A percentile compares a stretch with the other conserved stretches of the same genome.
Evolutionary conservation across 345 rosid species (phyloP).

Genomic region (Eucalyptus microcorys): DNA sequence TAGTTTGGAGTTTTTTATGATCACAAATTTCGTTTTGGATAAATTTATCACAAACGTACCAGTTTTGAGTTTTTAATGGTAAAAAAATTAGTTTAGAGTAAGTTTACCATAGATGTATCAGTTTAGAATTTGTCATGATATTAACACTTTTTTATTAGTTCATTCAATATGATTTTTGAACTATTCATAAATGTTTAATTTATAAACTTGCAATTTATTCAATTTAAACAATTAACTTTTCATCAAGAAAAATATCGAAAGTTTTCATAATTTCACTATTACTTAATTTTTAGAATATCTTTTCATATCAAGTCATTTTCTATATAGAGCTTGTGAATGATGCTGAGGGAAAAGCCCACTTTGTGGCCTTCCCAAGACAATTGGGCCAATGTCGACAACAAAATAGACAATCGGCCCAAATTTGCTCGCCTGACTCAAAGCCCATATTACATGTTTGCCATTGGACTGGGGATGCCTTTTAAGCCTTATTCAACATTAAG

Average conservation of each 20-base stretch:
- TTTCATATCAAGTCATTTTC: background rate
- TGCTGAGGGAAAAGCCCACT: background rate
- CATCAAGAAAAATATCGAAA: background rate
- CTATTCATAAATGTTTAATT: background rate
- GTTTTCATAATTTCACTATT: background rate
- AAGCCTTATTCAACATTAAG: background rate
- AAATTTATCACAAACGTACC: rapidly evolving
- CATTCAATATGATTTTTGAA: background rate
- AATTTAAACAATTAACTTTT: background rate
- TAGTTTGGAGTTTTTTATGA: no score
- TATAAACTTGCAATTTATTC: background rate
- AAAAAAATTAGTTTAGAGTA: no score
- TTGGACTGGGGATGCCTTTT: background rate
- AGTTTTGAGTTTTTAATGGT: rapidly evolving
- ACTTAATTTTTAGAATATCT: background rate
- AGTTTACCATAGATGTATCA: rapidly evolving
- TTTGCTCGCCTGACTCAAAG: background rate
- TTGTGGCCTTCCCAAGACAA: background rate
- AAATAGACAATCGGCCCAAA: background rate
- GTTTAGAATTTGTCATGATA: background rate
- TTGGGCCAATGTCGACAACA: background rate
- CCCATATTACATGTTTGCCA: background rate
- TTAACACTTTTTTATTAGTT: background rate
- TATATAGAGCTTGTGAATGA: no score
- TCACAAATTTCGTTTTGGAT: background rate